phyloP scores from a whole-genome alignment of 805 yeast species.

The Clavispora carvajalis region DNA sequence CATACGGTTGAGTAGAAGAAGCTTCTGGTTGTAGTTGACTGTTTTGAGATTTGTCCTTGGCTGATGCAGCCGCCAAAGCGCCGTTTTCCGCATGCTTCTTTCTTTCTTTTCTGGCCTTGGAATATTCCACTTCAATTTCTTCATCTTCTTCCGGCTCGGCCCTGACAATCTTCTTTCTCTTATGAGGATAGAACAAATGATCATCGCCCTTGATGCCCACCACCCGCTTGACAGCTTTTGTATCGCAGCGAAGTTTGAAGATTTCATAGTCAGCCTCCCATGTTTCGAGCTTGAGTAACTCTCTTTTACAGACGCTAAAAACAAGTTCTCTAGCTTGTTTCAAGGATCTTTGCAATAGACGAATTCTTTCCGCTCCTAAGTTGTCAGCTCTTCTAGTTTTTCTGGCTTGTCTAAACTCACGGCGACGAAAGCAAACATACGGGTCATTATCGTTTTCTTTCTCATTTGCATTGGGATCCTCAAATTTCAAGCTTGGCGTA shows the following conservation, averaged over 20 bases:
- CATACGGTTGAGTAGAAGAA: conserved; percentile 65
- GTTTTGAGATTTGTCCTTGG: conserved; percentile 11
- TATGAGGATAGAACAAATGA: conserved; percentile 73
- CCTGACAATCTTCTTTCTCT: conserved; percentile 50
- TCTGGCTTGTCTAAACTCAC: conserved; percentile 92
- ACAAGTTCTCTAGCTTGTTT: conserved; percentile 69
- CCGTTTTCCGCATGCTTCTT: conserved; percentile 9
- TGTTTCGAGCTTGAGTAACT: conserved; percentile 54
- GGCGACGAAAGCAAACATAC: conserved; percentile 88
- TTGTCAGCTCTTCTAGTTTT: conserved; percentile 94
- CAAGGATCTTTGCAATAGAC: conserved; percentile 69
- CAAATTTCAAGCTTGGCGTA: conserved; percentile 73
- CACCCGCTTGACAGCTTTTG: conserved; percentile 69
- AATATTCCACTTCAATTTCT: conserved; percentile 2
- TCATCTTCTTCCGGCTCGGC: conserved; percentile 32
- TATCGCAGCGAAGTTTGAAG: conserved; percentile 66
- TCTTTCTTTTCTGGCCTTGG: conserved; percentile 13
- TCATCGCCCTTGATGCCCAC: conserved; percentile 80
- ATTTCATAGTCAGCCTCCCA: conserved; percentile 59
- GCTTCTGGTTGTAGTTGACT: conserved; percentile 15
- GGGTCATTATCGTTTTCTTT: conserved; percentile 89
- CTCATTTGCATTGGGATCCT: conserved; percentile 67
- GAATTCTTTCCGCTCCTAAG: conserved; percentile 78
- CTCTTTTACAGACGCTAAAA: conserved; percentile 69
- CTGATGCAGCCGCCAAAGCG: conserved; percentile 14